Base-by-base conservation (phyloP, 2,329 filamentous ascomycete genomes). In the Pseudocercospora fuligena region DNA sequence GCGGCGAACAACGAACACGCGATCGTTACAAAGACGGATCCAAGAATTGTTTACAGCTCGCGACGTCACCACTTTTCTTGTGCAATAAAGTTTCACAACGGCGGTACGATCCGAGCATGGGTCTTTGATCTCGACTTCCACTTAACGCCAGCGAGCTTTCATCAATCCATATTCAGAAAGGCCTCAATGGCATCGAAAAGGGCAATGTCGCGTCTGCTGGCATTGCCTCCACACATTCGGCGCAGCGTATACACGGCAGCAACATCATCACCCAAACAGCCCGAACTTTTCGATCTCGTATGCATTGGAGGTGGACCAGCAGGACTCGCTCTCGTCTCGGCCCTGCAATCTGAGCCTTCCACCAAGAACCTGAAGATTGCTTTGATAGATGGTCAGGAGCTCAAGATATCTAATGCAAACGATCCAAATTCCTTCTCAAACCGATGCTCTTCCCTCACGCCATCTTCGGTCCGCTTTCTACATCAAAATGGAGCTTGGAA, bases 371-470 rank as follows among this genome's bases (percentile, higher is more conserved):
- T 99, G 27, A 92, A 90, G 74, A 87, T 97, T 51, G 95, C 94
- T 67, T 88, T 99, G 66, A 87, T 99, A 74, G 95, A 99, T 83
- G 90, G 90, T 40, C 94, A 97, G 80, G 90, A 96, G 76, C 87
- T 99, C 36, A 82, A 85, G 72, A 91, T 90, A 74, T 85, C 87
- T 61, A 86, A 86, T 59, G 81, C 90, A 84, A 87, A 87, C 61
- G 87, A 91, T 7, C 87, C 89, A 2, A 86, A 87, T 61, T 84
- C 88, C 73, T 99, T 90, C 82, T 97, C 94, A 66, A 98, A 99
- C 82, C 90, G 95, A 76, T 97, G 94, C 82, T 97, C 92, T 82
- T 98, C 94, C 59, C 85, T 99, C 64, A 99, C 95, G 0, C 94
- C 94, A 0, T 87, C 91, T 0, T 97, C 94, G 0, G 90, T 92